Conservation (phyloP, 2,329 filamentous ascomycete species). For the Mollisiaceae sp. region DNA sequence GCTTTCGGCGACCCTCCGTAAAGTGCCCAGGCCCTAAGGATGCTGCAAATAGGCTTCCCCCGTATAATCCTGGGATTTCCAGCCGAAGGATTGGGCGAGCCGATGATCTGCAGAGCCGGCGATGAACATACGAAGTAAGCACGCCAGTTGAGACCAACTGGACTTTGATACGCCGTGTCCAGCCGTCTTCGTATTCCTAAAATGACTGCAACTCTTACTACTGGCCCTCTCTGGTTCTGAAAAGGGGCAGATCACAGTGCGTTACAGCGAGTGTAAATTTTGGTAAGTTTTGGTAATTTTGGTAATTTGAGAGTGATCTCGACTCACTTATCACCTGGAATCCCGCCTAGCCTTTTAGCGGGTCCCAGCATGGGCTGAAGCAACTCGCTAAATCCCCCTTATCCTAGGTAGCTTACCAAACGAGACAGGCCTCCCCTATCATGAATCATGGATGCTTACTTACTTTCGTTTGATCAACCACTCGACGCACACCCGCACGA, state of each 20-base stretch:
- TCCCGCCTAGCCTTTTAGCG: neutral
- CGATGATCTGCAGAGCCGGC: neutral
- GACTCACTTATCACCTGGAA: neutral
- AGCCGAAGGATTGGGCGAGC: neutral
- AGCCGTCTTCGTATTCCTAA: neutral
- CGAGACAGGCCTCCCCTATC: neutral
- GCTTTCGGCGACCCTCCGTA: neutral
- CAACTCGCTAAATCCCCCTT: neutral
- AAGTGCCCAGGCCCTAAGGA: neutral
- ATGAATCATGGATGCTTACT: too few relatives aligned
- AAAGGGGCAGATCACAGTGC: neutral
- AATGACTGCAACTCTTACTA: neutral
- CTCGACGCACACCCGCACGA: neutral
- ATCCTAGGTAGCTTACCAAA: neutral
- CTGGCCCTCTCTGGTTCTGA: neutral
- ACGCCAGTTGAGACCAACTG: neutral
- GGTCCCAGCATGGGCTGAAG: neutral
- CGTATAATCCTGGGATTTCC: neutral
- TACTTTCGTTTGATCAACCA: slow-evolving; percentile 9
- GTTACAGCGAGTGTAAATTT: neutral
- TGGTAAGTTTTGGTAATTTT: neutral
- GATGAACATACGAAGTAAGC: neutral
- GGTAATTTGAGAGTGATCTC: neutral
- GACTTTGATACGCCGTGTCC: neutral
- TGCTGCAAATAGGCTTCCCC: slow-evolving; percentile 6